Evolutionary conservation across 768 basidiomycete genomes (phyloP).

Genomic region (Pulveroboletus ravenelii): DNA sequence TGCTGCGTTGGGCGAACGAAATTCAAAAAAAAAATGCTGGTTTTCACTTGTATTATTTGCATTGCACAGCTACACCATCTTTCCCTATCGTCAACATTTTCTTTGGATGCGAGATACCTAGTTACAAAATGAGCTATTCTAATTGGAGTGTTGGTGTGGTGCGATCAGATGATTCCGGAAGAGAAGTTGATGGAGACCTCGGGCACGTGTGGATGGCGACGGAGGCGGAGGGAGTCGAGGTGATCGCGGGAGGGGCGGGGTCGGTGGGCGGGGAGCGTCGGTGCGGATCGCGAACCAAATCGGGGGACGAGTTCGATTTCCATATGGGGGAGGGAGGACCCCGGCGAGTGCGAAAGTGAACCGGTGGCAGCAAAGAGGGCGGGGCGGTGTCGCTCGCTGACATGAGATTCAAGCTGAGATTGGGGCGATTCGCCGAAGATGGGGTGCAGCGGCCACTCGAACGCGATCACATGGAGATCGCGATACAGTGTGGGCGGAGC

Average conservation of each 20-base stretch:
- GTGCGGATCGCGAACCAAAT: conserved; percentile 31
- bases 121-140: conserved; percentile 26
- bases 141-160: conserved; percentile 16
- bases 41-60: conserved; percentile 34
- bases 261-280: conserved; percentile 19
- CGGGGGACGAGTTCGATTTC: conserved; percentile 17
- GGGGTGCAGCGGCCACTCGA: conserved; percentile 32
- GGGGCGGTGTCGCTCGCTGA: conserved; percentile 24
- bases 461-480: conserved; percentile 30
- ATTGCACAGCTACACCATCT: conserved; percentile 23
- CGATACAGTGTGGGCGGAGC: conserved; percentile 31
- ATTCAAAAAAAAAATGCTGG: conserved; percentile 8
- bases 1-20: conserved; percentile 12
- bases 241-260: conserved; percentile 5
- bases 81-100: no score
- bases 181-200: conserved; percentile 2
- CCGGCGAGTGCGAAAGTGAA: conserved; percentile 27
- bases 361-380: conserved; percentile 27
- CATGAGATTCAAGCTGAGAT: conserved; percentile 29
- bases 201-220: conserved; percentile 15
- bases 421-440: conserved; percentile 30
- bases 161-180: neutral
- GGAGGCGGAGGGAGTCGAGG: conserved; percentile 13
- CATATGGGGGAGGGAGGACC: conserved; percentile 22
- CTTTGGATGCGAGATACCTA: conserved; percentile 25